Base-by-base conservation (phyloP, 73 alveolate species). In the Stentor coeruleus region DNA sequence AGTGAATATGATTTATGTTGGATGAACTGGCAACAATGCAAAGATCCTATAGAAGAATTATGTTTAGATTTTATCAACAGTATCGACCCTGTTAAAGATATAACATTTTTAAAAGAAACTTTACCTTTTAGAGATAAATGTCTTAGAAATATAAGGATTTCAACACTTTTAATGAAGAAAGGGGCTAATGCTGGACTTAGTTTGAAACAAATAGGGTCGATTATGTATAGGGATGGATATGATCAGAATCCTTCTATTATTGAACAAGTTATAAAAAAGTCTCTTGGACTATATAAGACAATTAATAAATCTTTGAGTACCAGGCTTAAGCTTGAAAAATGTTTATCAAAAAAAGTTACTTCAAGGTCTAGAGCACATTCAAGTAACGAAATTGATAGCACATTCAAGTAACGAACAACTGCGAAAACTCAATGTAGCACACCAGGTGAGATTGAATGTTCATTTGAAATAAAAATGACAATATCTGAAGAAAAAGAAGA, bases 1-100 rank as follows among this genome's bases (percentile, higher is more conserved):
- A 91, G 97, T 59, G 88, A 95, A 39, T 94, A 88, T 89, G 99
- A 97, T 28, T 72, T 97, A 4, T 91, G 96, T 40, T 97, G 99
- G 99, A 88, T 91, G 87, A 93, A 95, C 36, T 97, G 99, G 98
- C 93, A 89, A 33, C 91, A 94, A 87, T 93, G 98, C 41, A 84
- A 89, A 40, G 74, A 81, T 38, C 91, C 95, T 59, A 95, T 95
- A 81, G 82, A 94, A 0, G 89, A 80, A 49, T 90, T 84, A 82
- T 87, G 92, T 59, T 81, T 87, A 84, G 72, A 89, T 30, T 97
- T 88, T 89, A 95, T 97, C 30, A 86, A 90, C 42, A 76, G 77
- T 3, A 85, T 97, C 0, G 91, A 97, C 88, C 92, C 95, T 2
- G 82, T 87, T 60, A 91, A 88, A 59, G 99, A 97, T 86, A 86